Base-by-base conservation (phyloP, 1,284 basidiomycete genomes). In the Porogramme epimiltina region DNA sequence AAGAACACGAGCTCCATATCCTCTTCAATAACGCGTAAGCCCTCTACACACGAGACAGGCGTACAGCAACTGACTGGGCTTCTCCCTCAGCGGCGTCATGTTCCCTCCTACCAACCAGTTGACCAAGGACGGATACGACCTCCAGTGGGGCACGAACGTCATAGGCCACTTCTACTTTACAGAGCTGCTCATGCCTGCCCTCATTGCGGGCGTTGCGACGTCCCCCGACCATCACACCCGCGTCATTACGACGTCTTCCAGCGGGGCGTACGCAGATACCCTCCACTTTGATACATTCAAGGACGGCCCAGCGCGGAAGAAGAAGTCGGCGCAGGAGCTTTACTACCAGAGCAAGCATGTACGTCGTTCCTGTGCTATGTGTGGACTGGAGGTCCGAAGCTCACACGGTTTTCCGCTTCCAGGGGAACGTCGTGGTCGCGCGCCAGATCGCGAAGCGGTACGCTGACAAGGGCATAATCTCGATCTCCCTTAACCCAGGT, bases 11-110 rank as follows among this genome's bases (percentile, higher is more conserved):
- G 43, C 67, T 84, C 9, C 73, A 83, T 58, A 68, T 80, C 15
- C 67, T 84, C 9, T 79, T 77, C 58, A 80, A 82, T 61, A 81
- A 80, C 51, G 79, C 73, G 76, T 81, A 44, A 51, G 73, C 62
- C 3, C 23, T 39, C 6, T 41, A 31, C 28, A 13, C 13, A 8
- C 28, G 28, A 13, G 28, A 8, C 28, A 8, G 28, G 8, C 6
- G 28, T 31, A 31, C 13, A 8, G 28, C 25, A 9, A 15, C 2
- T 18, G 33, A 44, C 39, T 63, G 20, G n/a, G 42, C 42, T 28
- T n/a, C 4, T 13, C 6, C 19, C 37, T 25, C 28, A 80, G 76
- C 1, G 79, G 80, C 8, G 71, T 82, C 16, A 79, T 81, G 78
- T 61, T 62, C 9, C 65, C 70, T 3, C 72, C 72, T 0, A 42